phyloP scores from a whole-genome alignment of 129 eudicot species.

The Dittrichia graveolens region DNA sequence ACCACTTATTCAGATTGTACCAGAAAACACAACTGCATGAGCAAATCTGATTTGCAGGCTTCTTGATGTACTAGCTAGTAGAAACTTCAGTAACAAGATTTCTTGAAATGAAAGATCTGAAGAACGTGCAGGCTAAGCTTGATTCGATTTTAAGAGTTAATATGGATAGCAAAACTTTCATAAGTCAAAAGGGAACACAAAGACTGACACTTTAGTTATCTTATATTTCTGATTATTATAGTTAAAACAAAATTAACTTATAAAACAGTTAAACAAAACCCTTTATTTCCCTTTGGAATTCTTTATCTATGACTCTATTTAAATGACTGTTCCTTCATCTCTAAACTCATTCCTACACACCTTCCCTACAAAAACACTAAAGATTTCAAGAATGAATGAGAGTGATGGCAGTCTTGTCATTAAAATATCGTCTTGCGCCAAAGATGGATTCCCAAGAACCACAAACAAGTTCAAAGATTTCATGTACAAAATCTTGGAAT shows the following conservation, averaged over 20 bases:
- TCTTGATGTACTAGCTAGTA: slow-evolving; percentile 9
- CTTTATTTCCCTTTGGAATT: neutral
- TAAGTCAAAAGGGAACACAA: neutral
- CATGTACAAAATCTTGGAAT: slow-evolving; percentile 48
- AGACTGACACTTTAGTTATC: too few species aligned
- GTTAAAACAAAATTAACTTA: neutral
- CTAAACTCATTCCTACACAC: slow-evolving; percentile 21
- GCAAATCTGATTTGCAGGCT: slow-evolving; percentile 9
- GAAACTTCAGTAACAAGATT: slow-evolving; percentile 28
- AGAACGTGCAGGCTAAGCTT: slow-evolving; percentile 13
- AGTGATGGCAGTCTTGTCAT: slow-evolving; percentile 47
- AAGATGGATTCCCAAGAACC: slow-evolving; percentile 37
- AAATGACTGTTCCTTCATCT: slow-evolving; percentile 36
- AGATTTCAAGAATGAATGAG: slow-evolving; percentile 45
- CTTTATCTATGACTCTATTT: slow-evolving; percentile 26
- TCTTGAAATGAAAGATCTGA: slow-evolving; percentile 11
- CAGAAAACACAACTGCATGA: slow-evolving; percentile 15
- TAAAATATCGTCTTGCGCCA: slow-evolving; percentile 42
- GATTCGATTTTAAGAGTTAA: neutral
- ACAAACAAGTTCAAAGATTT: slow-evolving; percentile 43
- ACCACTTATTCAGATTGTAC: slow-evolving; percentile 17
- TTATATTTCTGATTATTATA: slow-evolving; percentile 50
- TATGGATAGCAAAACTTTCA: neutral
- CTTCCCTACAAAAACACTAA: neutral
- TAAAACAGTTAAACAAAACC: neutral